Percentiles rank a stretch among this genome's conserved stretches.
These are phyloP conservation scores for Begonia fuchsioides DNA, from an alignment of 306 rosid genomes.

Conservation along the genomic window DNA sequence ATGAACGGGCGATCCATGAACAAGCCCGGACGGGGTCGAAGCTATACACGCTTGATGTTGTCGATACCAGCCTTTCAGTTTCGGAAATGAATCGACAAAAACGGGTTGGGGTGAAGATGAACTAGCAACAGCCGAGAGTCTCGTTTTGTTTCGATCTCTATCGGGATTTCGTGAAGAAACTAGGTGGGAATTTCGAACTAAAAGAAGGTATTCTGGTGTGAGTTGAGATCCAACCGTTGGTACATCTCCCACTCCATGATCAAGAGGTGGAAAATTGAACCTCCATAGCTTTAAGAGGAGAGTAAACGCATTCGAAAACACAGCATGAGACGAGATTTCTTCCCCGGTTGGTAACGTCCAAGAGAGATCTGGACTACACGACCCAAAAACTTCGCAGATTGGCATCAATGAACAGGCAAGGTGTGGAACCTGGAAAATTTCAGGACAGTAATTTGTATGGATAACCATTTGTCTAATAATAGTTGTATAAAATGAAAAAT, in stretches of 20 bases:
- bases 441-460: background rate
- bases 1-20: constrained; percentile 90
- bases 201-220: constrained; percentile 86
- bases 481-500: background rate
- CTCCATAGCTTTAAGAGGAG: constrained; percentile 91
- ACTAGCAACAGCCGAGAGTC: constrained; percentile 66
- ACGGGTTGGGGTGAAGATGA: constrained; percentile 63
- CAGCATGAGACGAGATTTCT: constrained; percentile 80
- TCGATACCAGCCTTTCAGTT: constrained; percentile 81
- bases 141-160: constrained; percentile 51
- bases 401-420: constrained; percentile 98
- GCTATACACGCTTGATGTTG: constrained; percentile 98
- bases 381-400: constrained; percentile 94
- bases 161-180: constrained; percentile 39
- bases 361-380: constrained; percentile 72
- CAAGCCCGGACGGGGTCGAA: constrained; percentile 89
- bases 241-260: constrained; percentile 81
- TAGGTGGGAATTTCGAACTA: constrained; percentile 68
- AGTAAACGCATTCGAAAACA: constrained; percentile 88
- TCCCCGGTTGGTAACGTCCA: constrained; percentile 65
- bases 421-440: constrained; percentile 65
- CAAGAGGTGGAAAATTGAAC: constrained; percentile 89
- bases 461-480: too few relatives aligned
- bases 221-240: constrained; percentile 90
- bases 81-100: constrained; percentile 90